Base-by-base conservation (phyloP, 768 basidiomycete genomes). In the Tulasnella sp. region DNA sequence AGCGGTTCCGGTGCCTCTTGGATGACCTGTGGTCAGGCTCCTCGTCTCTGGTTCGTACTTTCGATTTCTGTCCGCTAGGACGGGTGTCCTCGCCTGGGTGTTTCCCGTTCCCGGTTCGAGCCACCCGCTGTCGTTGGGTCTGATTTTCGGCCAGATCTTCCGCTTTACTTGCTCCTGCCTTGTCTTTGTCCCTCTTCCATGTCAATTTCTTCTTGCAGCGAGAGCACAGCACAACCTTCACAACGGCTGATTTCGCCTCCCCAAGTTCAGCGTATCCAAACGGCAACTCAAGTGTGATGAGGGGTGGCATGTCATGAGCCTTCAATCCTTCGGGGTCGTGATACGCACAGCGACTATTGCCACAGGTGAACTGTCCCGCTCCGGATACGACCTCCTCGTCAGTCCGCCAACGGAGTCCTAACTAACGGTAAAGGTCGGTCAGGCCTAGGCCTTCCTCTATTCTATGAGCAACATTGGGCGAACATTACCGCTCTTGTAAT, bases 401-500 rank as follows among this genome's bases (percentile, higher is more conserved):
- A 0, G 92, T 92, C 32, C 94, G 76, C 94, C 94, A 98, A 12
- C 94, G 83, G 4, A 98, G 76, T 0, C 91, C 81, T 66, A 98
- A 84, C 83, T 92, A 60, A n/a, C n/a, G n/a, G n/a, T n/a, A 5
- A 49, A 11, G 8, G 11, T 49, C 7, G 48, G 46, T 9, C 9
- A 39, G 11, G 9, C 9, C 11, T 11, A 39, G 9, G 11, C 23
- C 43, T 46, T 14, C 15, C 43, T 58, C 15, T 14, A 19, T 17
- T 59, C 29, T n/a, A 35, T 59, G 17, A 21, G 15, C 25, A 36
- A 15, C 8, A 14, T 9, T 43, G 34, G 12, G 67, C 82, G 61
- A 60, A 93, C 90, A 59, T 86, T 84, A 14, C 89, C 87, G 0
- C 85, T 82, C 71, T 91, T 96, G 75, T 88, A 96, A 66, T 97